Percentiles rank a stretch among this genome's conserved stretches.
phyloP scores from a whole-genome alignment of 495 filamentous ascomycete species.

The Penicillium canescens region DNA sequence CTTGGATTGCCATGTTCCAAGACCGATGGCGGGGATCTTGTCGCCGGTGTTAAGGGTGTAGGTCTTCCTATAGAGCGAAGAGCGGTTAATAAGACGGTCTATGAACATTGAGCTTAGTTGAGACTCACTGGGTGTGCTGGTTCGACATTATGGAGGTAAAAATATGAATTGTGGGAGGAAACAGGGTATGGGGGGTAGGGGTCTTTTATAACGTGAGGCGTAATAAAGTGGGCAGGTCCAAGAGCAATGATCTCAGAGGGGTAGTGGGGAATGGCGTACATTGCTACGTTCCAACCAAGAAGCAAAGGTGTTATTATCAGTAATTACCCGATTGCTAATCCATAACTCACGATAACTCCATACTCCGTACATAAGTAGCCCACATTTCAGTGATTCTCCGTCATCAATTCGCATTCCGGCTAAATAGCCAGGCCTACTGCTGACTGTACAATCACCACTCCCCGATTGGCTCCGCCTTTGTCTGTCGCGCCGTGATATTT shows the following conservation, averaged over 20 bases:
- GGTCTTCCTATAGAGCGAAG: conserved; percentile 45
- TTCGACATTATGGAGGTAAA: conserved; percentile 37
- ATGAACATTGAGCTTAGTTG: not conserved
- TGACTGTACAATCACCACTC: not conserved
- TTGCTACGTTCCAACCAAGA: not conserved
- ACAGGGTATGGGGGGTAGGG: not conserved
- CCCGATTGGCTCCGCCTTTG: not conserved
- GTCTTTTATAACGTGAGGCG: conserved; percentile 9
- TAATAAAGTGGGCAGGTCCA: conserved; percentile 40
- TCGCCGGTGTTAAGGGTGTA: conserved; percentile 78
- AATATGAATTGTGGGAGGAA: not conserved
- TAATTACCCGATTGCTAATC: conserved; percentile 2
- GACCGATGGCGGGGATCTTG: conserved; percentile 77
- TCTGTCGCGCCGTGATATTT: not conserved
- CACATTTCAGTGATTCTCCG: not conserved
- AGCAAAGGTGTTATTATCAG: not conserved
- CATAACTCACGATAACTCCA: too few species aligned
- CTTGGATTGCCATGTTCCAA: conserved; percentile 80
- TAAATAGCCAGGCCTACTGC: conserved; percentile 14
- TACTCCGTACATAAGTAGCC: too few species aligned
- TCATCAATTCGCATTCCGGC: conserved; percentile 13
- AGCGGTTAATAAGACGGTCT: conserved; percentile 3
- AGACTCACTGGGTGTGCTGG: conserved; percentile 44
- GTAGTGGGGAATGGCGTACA: not conserved
- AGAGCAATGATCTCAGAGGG: conserved; percentile 23